These are phyloP conservation scores for Platanthera zijinensis DNA, from an alignment of 106 monocot genomes.

Conservation along the genomic window DNA sequence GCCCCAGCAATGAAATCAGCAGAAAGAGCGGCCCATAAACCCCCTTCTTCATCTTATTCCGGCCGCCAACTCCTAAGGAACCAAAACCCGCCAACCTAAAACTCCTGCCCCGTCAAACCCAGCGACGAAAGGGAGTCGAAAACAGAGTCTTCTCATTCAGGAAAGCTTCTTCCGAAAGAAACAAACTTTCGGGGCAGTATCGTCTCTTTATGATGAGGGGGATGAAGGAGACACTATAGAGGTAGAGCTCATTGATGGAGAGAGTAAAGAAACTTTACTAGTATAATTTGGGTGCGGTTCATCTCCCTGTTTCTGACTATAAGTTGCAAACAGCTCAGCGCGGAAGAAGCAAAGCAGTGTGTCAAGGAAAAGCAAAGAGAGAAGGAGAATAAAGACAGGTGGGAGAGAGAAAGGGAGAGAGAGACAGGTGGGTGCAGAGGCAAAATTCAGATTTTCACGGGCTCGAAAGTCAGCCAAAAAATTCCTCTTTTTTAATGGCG, in stretches of 20 bases:
- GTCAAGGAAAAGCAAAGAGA: background rate
- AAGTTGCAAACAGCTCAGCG: background rate
- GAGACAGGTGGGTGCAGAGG: background rate
- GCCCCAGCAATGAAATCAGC: constrained; percentile 19
- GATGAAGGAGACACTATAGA: background rate
- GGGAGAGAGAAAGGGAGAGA: background rate
- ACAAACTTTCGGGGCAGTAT: background rate
- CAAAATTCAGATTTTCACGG: background rate
- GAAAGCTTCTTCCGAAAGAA: background rate
- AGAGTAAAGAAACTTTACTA: background rate
- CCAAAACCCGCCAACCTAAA: background rate
- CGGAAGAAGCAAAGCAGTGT: background rate
- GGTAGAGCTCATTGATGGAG: background rate
- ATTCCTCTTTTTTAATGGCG: no score
- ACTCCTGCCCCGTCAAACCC: background rate
- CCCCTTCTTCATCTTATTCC: constrained; percentile 22
- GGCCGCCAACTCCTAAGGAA: background rate
- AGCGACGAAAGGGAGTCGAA: background rate
- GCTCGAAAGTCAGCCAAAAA: no score
- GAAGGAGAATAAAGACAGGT: constrained; percentile 10
- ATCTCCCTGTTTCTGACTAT: background rate
- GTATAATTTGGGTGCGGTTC: background rate
- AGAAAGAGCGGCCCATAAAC: constrained; percentile 11
- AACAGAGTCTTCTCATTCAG: background rate
- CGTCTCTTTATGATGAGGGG: background rate